phyloP scores from a whole-genome alignment of 345 rosid species.

The Gossypium bickii region DNA sequence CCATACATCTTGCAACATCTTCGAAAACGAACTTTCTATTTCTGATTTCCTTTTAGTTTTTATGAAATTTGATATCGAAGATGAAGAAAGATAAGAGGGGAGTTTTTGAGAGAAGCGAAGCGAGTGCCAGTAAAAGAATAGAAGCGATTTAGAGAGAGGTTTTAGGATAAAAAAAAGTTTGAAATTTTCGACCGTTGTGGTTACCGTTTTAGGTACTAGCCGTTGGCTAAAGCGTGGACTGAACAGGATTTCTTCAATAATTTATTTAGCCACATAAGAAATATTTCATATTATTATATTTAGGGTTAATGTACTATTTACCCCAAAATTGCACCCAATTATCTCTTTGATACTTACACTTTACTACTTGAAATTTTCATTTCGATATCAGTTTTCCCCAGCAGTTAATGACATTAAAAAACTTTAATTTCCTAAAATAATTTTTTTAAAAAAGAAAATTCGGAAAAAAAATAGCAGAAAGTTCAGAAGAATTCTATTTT shows the following conservation, averaged over 20 bases:
- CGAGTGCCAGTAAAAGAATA: no score
- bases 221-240: slow-evolving; percentile 42
- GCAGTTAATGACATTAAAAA: no score
- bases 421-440: no score
- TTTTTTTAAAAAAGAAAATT: no score
- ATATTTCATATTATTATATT: no score
- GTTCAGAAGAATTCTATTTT: no score
- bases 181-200: slow-evolving; percentile 56
- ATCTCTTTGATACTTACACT: no score
- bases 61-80: not conserved
- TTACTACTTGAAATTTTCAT: no score
- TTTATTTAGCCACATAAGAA: not conserved
- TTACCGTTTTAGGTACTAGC: slow-evolving; percentile 56
- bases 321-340: no score
- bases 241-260: not conserved
- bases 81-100: slow-evolving; percentile 14
- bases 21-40: not conserved
- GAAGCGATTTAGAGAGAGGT: slow-evolving; percentile 31
- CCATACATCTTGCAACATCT: slow-evolving; percentile 84
- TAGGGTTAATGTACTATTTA: no score
- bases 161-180: slow-evolving; percentile 14
- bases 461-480: no score
- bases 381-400: no score
- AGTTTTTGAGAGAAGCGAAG: slow-evolving; percentile 9
- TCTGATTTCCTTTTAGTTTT: not conserved